Conservation (phyloP, 805 yeast species). For the Groenewaldozyma salmanticensis region DNA sequence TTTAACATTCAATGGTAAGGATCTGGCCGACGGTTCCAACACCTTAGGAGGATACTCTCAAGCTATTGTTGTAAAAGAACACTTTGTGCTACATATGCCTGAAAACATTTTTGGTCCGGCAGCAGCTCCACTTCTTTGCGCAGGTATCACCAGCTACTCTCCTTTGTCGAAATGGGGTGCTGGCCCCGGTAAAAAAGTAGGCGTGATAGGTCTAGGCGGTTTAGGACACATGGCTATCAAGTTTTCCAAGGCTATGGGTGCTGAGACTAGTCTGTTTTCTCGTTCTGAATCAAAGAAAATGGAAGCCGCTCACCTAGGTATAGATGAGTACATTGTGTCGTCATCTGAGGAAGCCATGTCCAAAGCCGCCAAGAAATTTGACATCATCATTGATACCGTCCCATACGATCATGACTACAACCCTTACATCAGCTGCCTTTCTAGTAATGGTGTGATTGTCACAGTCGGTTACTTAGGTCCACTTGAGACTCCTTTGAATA, state of each 20-base stretch:
- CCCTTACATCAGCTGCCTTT: neutral
- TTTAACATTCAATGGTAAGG: neutral
- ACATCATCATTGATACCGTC: neutral
- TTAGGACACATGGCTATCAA: constrained; percentile 56
- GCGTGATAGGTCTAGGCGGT: constrained; percentile 58
- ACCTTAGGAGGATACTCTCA: neutral
- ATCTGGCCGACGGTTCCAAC: neutral
- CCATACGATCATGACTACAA: no score
- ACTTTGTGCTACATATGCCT: neutral
- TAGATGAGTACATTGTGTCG: constrained; percentile 37
- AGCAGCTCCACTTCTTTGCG: constrained; percentile 53
- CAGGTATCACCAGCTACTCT: constrained; percentile 64
- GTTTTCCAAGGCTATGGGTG: constrained; percentile 54
- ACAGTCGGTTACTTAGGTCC: neutral
- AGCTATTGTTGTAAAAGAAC: neutral
- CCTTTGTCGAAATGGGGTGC: constrained; percentile 44
- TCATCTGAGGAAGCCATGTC: constrained; percentile 26
- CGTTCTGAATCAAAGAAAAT: constrained; percentile 41
- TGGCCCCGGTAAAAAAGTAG: constrained; percentile 45
- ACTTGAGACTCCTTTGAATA: neutral
- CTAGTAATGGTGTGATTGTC: neutral
- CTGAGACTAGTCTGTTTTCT: constrained; percentile 51
- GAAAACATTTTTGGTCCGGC: neutral
- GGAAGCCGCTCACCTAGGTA: constrained; percentile 47
- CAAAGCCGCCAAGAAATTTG: neutral